These are phyloP conservation scores for Trichoderma simmonsii DNA, from an alignment of 2,329 filamentous ascomycete genomes.

Conservation along the genomic window DNA sequence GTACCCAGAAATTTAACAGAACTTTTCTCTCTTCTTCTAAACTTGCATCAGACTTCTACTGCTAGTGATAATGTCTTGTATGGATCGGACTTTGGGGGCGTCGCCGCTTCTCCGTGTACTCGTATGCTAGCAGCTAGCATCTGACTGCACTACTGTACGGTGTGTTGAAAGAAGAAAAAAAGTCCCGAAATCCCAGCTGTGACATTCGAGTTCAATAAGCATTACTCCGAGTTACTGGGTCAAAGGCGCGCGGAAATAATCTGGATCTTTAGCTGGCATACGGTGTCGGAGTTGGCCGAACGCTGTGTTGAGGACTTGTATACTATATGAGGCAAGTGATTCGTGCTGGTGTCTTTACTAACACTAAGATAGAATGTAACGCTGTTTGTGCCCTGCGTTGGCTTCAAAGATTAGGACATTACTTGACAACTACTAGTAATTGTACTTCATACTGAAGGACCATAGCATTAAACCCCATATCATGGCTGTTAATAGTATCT, in stretches of 20 bases:
- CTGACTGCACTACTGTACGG: neutral
- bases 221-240: neutral
- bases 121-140: neutral
- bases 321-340: neutral
- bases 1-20: neutral
- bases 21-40: neutral
- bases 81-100: neutral
- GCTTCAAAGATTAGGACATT: neutral
- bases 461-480: neutral
- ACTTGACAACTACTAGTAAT: neutral
- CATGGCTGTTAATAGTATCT: neutral
- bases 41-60: neutral
- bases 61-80: neutral
- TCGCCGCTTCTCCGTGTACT: neutral
- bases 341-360: neutral
- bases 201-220: neutral
- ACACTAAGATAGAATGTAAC: neutral
- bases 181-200: neutral
- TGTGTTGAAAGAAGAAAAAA: neutral
- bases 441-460: neutral
- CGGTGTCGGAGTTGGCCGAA: neutral
- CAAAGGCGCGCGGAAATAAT: neutral
- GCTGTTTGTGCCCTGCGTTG: neutral
- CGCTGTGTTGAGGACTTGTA: neutral
- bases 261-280: neutral